Evolutionary conservation across 75 land plant genomes (phyloP).

Genomic region (Selaginella moellendorffii): DNA sequence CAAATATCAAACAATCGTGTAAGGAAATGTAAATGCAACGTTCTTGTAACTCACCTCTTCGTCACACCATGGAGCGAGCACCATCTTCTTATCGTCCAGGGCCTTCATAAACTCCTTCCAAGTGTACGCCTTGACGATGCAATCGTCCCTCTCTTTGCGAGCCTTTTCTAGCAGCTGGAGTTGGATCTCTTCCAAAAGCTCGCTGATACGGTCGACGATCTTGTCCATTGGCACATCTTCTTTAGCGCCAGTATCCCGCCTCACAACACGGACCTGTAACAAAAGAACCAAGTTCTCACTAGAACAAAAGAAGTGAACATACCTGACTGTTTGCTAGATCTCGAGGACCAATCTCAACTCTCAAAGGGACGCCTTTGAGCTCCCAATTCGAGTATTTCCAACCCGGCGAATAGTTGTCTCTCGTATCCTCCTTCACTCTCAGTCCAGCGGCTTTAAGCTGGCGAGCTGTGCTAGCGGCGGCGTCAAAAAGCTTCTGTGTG

Average conservation of each 20-base stretch:
- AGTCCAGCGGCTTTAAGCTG: slow-evolving; percentile 44
- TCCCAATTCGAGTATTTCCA: slow-evolving; percentile 99
- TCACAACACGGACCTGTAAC: slow-evolving; percentile 66
- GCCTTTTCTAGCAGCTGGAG: slow-evolving; percentile 56
- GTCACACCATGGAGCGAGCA: slow-evolving; percentile 98
- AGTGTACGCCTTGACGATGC: slow-evolving; percentile 47
- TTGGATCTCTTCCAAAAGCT: slow-evolving; percentile 53
- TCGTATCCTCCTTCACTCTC: slow-evolving; percentile 58
- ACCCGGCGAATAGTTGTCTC: slow-evolving; percentile 94
- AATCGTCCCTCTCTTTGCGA: slow-evolving; percentile 59
- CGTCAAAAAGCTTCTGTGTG: slow-evolving; percentile 48
- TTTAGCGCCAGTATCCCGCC: slow-evolving; percentile 70
- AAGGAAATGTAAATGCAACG: not conserved
- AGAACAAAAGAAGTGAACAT: not conserved
- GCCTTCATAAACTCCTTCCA: slow-evolving; percentile 86
- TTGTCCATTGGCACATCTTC: slow-evolving; percentile 41
- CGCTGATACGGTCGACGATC: slow-evolving; percentile 36
- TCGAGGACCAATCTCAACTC: slow-evolving; percentile 93
- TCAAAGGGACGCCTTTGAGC: slow-evolving; percentile 88
- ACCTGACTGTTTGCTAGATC: slow-evolving; percentile 94
- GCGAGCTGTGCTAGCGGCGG: slow-evolving; percentile 44
- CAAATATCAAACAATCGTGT: not conserved
- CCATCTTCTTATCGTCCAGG: slow-evolving; percentile 75
- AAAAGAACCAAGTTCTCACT: not conserved
- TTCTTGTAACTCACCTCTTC: slow-evolving; percentile 48